A percentile compares a stretch with the other conserved stretches of the same genome.
These are phyloP conservation scores for Vicia villosa DNA, from an alignment of 306 rosid species.

Conservation along the genomic window DNA sequence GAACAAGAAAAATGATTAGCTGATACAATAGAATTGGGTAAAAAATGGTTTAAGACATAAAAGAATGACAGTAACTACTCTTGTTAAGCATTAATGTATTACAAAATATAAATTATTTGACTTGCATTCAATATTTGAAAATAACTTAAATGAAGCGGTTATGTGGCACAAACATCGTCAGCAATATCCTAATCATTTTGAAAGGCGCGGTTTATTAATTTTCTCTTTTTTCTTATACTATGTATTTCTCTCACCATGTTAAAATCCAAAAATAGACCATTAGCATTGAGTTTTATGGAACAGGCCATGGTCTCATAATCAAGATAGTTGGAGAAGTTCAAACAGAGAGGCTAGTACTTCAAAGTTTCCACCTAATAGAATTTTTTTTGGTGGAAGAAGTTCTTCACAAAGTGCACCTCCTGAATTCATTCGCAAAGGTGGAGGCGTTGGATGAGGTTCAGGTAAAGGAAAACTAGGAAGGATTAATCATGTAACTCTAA, in stretches of 20 bases:
- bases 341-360: not conserved
- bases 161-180: constrained; percentile 47
- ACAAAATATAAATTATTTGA: not conserved
- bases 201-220: constrained; percentile 26
- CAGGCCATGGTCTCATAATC: constrained; percentile 28
- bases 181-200: not conserved
- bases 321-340: constrained; percentile 21
- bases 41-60: not conserved
- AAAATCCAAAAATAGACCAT: too few species aligned
- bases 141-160: constrained; percentile 42
- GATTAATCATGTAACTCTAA: not conserved
- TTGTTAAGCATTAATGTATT: not conserved
- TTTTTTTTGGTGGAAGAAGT: not conserved
- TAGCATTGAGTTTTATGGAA: too few species aligned
- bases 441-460: constrained; percentile 45
- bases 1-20: not conserved
- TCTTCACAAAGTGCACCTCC: constrained; percentile 6
- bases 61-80: too few species aligned
- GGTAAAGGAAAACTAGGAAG: constrained; percentile 38
- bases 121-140: constrained; percentile 41
- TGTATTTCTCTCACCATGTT: too few species aligned
- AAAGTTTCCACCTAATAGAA: not conserved
- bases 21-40: too few species aligned
- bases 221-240: too few species aligned
- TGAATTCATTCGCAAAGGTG: constrained; percentile 12